Evolutionary conservation across 306 rosid species (phyloP).

Genomic region (Begonia masoniana): DNA sequence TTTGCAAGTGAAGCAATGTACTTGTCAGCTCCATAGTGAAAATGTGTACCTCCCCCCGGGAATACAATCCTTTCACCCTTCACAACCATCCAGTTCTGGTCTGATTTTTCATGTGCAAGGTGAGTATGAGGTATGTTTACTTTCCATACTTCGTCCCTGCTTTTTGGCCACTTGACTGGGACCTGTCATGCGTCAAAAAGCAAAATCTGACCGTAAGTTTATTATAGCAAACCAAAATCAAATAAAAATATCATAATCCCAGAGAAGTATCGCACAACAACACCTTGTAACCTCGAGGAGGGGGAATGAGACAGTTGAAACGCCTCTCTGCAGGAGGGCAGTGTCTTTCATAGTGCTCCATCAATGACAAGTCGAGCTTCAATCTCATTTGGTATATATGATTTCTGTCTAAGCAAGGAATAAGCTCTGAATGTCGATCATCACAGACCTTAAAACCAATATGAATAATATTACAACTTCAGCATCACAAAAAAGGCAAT

Average conservation of each 20-base stretch:
- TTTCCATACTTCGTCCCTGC: constrained; percentile 98
- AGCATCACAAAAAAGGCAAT: too few relatives aligned
- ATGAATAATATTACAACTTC: neutral
- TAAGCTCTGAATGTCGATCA: constrained; percentile 73
- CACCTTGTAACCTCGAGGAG: constrained; percentile 89
- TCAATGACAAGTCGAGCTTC: constrained; percentile 79
- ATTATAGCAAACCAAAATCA: neutral
- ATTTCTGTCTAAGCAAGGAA: constrained; percentile 92
- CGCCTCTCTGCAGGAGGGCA: constrained; percentile 83
- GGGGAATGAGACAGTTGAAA: constrained; percentile 93
- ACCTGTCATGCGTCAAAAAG: constrained; percentile 29
- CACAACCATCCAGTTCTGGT: constrained; percentile 93
- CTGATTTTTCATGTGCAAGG: constrained; percentile 97
- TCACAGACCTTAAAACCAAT: constrained; percentile 65
- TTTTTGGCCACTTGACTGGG: constrained; percentile 90
- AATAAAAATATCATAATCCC: neutral
- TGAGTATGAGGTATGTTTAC: constrained; percentile 95
- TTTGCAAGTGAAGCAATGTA: constrained; percentile 92
- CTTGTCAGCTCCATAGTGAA: constrained; percentile 93
- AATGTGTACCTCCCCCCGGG: constrained; percentile 99
- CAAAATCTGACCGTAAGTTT: constrained; percentile 2
- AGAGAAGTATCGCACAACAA: neutral
- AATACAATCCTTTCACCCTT: constrained; percentile 75
- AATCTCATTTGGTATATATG: constrained; percentile 82
- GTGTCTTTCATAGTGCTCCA: constrained; percentile 96